Base-by-base conservation (phyloP, 345 rosid genomes). In the Psidium guajava region DNA sequence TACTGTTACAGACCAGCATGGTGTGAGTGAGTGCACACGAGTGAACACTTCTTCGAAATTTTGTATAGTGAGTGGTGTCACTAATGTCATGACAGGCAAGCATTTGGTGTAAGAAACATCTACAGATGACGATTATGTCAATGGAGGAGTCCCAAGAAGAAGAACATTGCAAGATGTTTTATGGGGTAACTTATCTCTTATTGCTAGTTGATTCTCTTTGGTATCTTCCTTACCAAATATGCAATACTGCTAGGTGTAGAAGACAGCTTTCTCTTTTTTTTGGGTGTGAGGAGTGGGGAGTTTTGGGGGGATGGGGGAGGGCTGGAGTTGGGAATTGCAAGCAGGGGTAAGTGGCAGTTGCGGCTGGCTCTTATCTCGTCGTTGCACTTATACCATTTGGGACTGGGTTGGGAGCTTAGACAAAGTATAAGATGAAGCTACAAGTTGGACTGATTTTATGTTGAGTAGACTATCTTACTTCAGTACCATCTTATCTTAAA, bases 41-140 rank as follows among this genome's bases (percentile, higher is more conserved):
- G 44, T 8, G 25, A 16, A 49, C n/a, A n/a, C 40, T 24, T 11
- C 24, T 16, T 51, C 3, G 14, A 54, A 82, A 82, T 82, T 54
- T 52, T 84, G 47, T 15, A 50, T 84, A 21, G 81, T 83, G 83
- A 69, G 55, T 22, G 80, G 25, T 49, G 54, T 14, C 49, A 88
- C 61, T 85, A 47, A 28, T 42, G 52, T 86, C 69, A 54, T 81
- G 15, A 55, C 84, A 97, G 99, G 98, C 92, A 82, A 89, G 95
- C 86, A 69, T 86, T 80, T 97, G 99, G 98, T 96, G 96, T 87
- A 89, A 93, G 82, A 96, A 95, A 87, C 99, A 97, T 92, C 86
- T 97, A 77, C 92, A 92, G 89, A 97, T 93, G 98, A 95, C 95
- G 82, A 83, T 88, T 16, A 92, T 95, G 96, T 97, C 98, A 4